These are phyloP conservation scores for Tetrastigma voinierianum DNA, from an alignment of 164 flowering plant genomes.

Conservation along the genomic window DNA sequence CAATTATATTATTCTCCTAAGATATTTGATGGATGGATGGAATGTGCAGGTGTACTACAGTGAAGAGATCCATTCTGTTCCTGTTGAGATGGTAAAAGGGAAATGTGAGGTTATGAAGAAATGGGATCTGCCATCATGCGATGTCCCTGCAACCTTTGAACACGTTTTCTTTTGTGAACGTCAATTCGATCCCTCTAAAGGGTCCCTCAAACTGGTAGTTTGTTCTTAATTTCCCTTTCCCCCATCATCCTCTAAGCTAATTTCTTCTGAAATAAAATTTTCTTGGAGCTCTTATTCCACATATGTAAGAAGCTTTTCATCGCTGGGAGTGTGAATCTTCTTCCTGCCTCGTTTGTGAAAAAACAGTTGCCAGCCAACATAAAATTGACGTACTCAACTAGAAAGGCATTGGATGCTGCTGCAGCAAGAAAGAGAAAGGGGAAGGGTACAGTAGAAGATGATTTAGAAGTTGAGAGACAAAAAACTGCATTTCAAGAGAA, in stretches of 20 bases:
- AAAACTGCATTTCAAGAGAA: slow-evolving; percentile 24
- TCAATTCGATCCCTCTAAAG: slow-evolving; percentile 72
- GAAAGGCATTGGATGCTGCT: slow-evolving; percentile 28
- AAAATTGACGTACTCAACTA: slow-evolving; percentile 42
- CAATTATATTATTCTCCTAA: not conserved
- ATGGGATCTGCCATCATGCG: slow-evolving; percentile 50
- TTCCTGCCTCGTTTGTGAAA: not conserved
- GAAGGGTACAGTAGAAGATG: slow-evolving; percentile 60
- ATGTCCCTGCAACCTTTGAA: slow-evolving; percentile 48
- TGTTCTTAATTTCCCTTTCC: not conserved
- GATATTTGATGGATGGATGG: not conserved
- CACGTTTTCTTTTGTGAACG: slow-evolving; percentile 86
- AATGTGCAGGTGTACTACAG: slow-evolving; percentile 73
- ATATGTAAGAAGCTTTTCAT: not conserved
- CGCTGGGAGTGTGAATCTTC: not conserved
- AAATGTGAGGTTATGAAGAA: slow-evolving; percentile 80
- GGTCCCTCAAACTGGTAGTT: slow-evolving; percentile 79
- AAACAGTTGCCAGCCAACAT: slow-evolving; percentile 64
- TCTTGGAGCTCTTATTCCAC: not conserved
- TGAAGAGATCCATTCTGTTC: slow-evolving; percentile 47
- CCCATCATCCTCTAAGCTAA: not conserved
- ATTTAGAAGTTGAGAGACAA: slow-evolving; percentile 20
- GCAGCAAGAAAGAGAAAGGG: slow-evolving; percentile 73
- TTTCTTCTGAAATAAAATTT: not conserved
- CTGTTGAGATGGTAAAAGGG: slow-evolving; percentile 62